These are phyloP conservation scores for Geosmithia putterillii DNA, from an alignment of 2,329 filamentous ascomycete genomes.

Conservation along the genomic window DNA sequence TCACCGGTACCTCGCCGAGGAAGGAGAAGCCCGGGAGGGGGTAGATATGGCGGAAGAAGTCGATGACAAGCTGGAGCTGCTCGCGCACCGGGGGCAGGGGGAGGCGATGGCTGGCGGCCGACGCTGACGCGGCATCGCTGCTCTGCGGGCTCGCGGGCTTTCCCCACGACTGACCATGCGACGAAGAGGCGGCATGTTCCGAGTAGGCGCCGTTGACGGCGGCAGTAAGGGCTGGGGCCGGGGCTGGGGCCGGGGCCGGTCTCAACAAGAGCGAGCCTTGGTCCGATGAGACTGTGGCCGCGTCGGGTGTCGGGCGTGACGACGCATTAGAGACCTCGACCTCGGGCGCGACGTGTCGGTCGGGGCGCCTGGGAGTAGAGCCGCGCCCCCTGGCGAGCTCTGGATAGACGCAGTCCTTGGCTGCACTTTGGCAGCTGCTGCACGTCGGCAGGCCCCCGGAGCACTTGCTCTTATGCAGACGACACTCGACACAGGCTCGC, in stretches of 20 bases:
- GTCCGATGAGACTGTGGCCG: background rate
- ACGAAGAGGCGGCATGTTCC: background rate
- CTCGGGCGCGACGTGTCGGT: background rate
- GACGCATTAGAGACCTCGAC: background rate
- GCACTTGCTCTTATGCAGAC: conserved; percentile 31
- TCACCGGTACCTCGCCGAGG: conserved; percentile 34
- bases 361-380: background rate
- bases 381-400: background rate
- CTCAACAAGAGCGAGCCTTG: background rate
- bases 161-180: background rate
- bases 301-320: background rate
- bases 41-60: conserved; percentile 12
- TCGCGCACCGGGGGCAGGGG: conserved; percentile 5
- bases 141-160: background rate
- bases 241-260: background rate
- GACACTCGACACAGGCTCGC: conserved; percentile 29
- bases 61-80: conserved; percentile 8
- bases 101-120: background rate
- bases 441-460: conserved; percentile 25
- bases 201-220: background rate
- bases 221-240: background rate
- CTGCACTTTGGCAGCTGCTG: conserved; percentile 1
- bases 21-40: conserved; percentile 15
- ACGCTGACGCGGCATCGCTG: background rate
- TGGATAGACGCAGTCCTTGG: conserved; percentile 12